Evolutionary conservation across 441 rosid genomes (phyloP), one percentile per base, ranked within the genome.

Genomic region (Euphorbia celastroides): DNA sequence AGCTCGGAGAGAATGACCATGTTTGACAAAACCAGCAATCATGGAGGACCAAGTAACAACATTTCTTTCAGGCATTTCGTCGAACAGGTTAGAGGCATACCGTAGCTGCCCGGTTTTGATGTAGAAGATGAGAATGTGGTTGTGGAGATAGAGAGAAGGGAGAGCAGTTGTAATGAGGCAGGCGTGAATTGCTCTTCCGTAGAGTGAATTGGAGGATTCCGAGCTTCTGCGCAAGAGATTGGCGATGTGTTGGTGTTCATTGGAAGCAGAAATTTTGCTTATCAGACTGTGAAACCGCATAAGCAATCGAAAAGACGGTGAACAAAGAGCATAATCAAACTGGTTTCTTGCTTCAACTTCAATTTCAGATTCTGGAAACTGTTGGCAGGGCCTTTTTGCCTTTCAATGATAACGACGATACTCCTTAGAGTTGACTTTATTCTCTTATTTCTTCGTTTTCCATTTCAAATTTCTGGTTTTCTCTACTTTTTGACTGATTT

Each of bases 41-140:
- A 84, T 71, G 48, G 87, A 77, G 5, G 92, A 81, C 87, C 86
- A 84, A 2, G 92, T 82, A 20, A 84, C 84, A 4, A 84, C 79
- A 32, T 84, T 84, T 75, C 77, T 77, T 0, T 75, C 69, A 48
- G 80, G 69, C 84, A 84, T 84, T 72, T 77, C 74, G 70, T 86
- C 88, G 72, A 86, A 84, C 70, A 84, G 5, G 5, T 74, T 73
- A 22, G 81, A 79, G 12, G 84, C 89, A 1, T 32, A 54, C 0
- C 14, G 28, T 22, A 82, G 58, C 5, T 67, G 62, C 36, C 81
- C 80, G 51, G 79, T 75, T 73, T 84, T 86, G 0, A 83, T 74
- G 26, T 86, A 86, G 70, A 81, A 65, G 14, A 77, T 86, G 26
- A 86, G 70, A 25, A 81, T 61, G 58, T 84, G 84, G 69, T 71